Evolutionary conservation across 805 yeast species (phyloP).

Genomic region (Lachancea sp.): DNA sequence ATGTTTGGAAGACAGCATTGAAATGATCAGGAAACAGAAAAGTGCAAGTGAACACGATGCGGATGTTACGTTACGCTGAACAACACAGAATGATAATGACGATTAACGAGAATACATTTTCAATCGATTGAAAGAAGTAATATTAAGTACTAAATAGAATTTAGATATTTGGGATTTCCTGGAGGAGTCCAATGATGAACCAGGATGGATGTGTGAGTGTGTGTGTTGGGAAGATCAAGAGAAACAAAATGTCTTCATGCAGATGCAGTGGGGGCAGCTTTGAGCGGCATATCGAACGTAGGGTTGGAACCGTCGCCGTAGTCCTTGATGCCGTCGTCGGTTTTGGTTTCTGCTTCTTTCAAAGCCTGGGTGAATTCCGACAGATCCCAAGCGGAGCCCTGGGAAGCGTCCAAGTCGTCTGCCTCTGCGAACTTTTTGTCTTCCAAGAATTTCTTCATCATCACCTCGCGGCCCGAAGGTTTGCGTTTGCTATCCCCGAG

Average conservation of each 20-base stretch:
- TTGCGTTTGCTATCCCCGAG: slow-evolving; percentile 40
- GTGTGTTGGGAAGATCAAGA: not conserved
- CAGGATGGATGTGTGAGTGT: slow-evolving; percentile 1
- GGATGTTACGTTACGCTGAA: no score
- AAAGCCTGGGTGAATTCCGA: slow-evolving; percentile 37
- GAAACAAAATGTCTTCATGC: slow-evolving; percentile 12
- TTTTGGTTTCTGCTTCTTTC: slow-evolving; percentile 32
- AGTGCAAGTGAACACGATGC: not conserved
- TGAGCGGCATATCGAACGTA: slow-evolving; percentile 27
- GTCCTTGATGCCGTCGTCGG: slow-evolving; percentile 48
- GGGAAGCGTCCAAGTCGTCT: slow-evolving; percentile 32
- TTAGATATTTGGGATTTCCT: not conserved
- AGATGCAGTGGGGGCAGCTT: slow-evolving; percentile 13
- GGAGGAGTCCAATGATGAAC: slow-evolving; percentile 1
- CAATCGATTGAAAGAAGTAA: not conserved
- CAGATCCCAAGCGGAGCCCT: slow-evolving; percentile 39
- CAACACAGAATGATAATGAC: not conserved
- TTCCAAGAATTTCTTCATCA: slow-evolving; percentile 54
- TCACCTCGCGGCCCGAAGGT: slow-evolving; percentile 63
- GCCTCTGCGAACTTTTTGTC: slow-evolving; percentile 47
- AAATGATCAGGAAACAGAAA: slow-evolving; percentile 7
- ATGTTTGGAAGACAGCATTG: slow-evolving; percentile 21
- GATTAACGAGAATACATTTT: slow-evolving; percentile 2
- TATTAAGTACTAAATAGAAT: not conserved
- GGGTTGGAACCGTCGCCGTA: slow-evolving; percentile 61